Evolutionary conservation across 768 basidiomycete species (phyloP).

Genomic region (Lactifluus volemus): DNA sequence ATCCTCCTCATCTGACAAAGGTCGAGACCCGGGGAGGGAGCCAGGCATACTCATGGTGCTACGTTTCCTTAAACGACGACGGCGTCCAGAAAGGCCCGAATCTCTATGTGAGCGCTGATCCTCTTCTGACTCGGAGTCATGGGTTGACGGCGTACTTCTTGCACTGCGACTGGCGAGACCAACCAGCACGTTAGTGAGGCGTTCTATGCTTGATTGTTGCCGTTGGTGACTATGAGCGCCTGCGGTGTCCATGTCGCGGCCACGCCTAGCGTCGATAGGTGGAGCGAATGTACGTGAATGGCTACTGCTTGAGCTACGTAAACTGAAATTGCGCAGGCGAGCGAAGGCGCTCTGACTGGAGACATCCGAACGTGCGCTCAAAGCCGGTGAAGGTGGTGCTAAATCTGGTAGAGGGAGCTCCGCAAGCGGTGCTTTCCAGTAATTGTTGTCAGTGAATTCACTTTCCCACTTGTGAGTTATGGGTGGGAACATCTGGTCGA

Average conservation of each 20-base stretch:
- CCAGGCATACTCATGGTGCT: slow-evolving; percentile 87
- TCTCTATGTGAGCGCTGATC: slow-evolving; percentile 34
- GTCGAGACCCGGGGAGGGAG: slow-evolving; percentile 40
- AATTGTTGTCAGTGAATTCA: slow-evolving; percentile 96
- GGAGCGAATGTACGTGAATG: slow-evolving; percentile 25
- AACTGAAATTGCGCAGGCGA: slow-evolving; percentile 68
- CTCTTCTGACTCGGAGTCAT: slow-evolving; percentile 43
- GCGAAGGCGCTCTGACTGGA: slow-evolving; percentile 66
- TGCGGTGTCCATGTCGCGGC: slow-evolving; percentile 8
- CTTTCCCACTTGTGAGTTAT: slow-evolving; percentile 82
- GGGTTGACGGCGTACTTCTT: slow-evolving; percentile 40
- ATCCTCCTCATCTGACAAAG: slow-evolving; percentile 38
- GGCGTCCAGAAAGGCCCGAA: slow-evolving; percentile 31
- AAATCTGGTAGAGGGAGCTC: slow-evolving; percentile 75
- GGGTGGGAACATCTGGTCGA: slow-evolving; percentile 98
- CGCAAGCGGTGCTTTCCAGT: slow-evolving; percentile 77
- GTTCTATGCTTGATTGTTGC: slow-evolving; percentile 73
- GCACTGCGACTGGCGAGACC: slow-evolving; percentile 35
- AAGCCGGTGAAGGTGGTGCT: slow-evolving; percentile 81
- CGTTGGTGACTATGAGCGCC: slow-evolving; percentile 36
- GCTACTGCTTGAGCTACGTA: slow-evolving; percentile 38
- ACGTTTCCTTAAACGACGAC: slow-evolving; percentile 39
- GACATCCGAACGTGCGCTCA: slow-evolving; percentile 88
- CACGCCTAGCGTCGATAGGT: slow-evolving; percentile 20
- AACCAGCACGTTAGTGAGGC: slow-evolving; percentile 50